Evolutionary conservation across 2,329 filamentous ascomycete genomes (phyloP), one percentile per base, ranked within the genome.

Genomic region (Coniochaeta prunicola): DNA sequence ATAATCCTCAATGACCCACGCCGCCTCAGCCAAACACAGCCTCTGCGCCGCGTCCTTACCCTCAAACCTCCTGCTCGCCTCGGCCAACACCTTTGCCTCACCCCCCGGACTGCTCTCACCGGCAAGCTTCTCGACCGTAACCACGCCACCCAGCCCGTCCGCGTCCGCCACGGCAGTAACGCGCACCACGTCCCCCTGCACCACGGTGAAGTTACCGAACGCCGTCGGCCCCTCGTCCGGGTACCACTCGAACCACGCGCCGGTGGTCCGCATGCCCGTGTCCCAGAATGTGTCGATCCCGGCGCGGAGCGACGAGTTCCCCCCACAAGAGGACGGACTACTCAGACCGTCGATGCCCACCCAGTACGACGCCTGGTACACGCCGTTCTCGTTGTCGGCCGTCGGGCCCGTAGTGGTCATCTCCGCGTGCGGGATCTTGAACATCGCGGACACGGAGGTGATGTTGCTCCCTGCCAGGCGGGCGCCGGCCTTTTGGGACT

Each of bases 251-350:
- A 57, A 61, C 64, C 64, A 66, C 21, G 57, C 63, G 4, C 59
- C 58, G 1, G 62, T 60, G 17, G 19, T 48, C 57, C 62, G 61
- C 45, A 53, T 34, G 0, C 62, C 64, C 15, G 56, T 60, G 24
- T 66, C 64, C 33, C 50, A 62, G 26, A 66, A 65, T 36, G 63
- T 57, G 36, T 66, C 64, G 7, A 66, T 60, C 2, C 64, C 64
- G 2, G 63, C 64, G 6, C 64, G 62, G 10, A 66, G 57, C 9
- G 60, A 54, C 6, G n/a, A 53, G 31, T 5, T n/a, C 34, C 4
- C 54, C 42, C 34, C 7, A 7, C n/a, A 26, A n/a, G 8, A 5
- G n/a, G 17, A 45, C 31, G 5, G 33, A n/a, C n/a, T n/a, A n/a
- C n/a, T 30, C 13, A 57, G 31, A 6, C 56, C 57, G 62, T 65